Conservation (phyloP, 2,329 filamentous ascomycete genomes). For the Boeremia exigua region DNA sequence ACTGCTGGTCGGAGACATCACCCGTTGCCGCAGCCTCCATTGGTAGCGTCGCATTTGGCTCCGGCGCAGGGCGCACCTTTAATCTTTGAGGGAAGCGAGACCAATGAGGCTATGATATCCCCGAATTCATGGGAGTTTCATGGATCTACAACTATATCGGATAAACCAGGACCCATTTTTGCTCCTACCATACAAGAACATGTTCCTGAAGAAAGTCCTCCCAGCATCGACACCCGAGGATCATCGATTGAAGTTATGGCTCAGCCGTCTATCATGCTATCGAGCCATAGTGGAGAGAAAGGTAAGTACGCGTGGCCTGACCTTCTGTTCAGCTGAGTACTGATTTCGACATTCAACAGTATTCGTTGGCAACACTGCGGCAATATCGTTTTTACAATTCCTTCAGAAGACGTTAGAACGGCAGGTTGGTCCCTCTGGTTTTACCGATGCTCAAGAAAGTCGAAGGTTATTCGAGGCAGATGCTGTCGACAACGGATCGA, state of each 20-base stretch:
- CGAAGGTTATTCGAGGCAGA: conserved; percentile 62
- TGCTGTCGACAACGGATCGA: conserved; percentile 31
- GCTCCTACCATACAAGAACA: neutral
- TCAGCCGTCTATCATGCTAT: conserved; percentile 52
- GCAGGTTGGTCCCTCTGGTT: conserved; percentile 61
- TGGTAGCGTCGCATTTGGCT: conserved; percentile 1
- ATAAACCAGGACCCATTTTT: neutral
- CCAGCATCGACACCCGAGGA: conserved; percentile 22
- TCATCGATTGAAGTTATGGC: conserved; percentile 19
- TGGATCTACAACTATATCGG: neutral
- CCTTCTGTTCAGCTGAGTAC: neutral
- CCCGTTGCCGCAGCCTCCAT: conserved; percentile 11
- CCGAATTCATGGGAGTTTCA: conserved; percentile 17
- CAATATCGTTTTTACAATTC: conserved; percentile 63
- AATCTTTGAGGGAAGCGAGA: neutral
- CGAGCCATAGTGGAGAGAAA: conserved; percentile 59
- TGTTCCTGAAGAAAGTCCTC: conserved; percentile 4
- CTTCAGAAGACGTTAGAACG: conserved; percentile 56
- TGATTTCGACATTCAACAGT: conserved; percentile 41
- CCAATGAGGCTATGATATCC: conserved; percentile 2
- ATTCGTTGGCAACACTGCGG: conserved; percentile 59
- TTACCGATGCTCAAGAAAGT: conserved; percentile 59
- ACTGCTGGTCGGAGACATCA: conserved; percentile 17
- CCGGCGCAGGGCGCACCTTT: neutral
- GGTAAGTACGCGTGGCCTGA: conserved; percentile 38